phyloP scores from a whole-genome alignment of 2,329 filamentous ascomycete species.

The Colletotrichum tanaceti region DNA sequence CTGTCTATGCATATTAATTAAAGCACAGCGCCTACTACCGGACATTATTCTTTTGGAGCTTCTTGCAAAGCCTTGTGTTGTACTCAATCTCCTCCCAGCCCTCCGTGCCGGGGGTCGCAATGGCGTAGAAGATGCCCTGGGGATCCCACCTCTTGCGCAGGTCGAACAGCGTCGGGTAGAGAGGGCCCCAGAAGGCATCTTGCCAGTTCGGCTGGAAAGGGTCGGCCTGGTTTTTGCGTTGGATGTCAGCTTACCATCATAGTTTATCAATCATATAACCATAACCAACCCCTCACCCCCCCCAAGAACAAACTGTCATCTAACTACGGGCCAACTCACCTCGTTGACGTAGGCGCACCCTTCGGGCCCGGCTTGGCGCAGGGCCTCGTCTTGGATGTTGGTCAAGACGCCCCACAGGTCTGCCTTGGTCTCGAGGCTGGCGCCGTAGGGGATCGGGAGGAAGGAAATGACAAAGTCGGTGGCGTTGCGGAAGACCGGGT shows the following conservation, averaged over 20 bases:
- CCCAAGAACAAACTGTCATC: too few relatives aligned
- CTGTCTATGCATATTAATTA: too few relatives aligned
- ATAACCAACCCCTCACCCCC: too few relatives aligned
- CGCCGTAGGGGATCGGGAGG: conserved; percentile 50
- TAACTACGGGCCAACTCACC: conserved; percentile 41
- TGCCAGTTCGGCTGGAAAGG: conserved; percentile 52
- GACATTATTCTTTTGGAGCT: background rate
- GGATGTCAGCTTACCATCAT: background rate
- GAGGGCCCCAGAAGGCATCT: conserved; percentile 53
- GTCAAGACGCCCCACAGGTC: conserved; percentile 55
- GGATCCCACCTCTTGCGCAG: conserved; percentile 60
- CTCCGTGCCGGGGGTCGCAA: conserved; percentile 58
- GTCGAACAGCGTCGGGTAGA: conserved; percentile 50
- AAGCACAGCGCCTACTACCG: too few relatives aligned
- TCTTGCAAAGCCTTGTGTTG: conserved; percentile 55
- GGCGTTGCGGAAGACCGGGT: conserved; percentile 53
- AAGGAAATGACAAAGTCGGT: conserved; percentile 52
- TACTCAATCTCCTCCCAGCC: conserved; percentile 55
- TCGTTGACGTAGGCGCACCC: conserved; percentile 61
- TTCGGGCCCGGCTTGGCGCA: conserved; percentile 52
- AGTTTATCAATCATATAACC: too few relatives aligned
- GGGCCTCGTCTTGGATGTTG: conserved; percentile 50
- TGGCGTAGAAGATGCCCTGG: conserved; percentile 55
- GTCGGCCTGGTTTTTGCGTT: conserved; percentile 46
- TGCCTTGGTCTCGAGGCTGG: conserved; percentile 56